Percentiles rank a stretch among this genome's conserved stretches.
Evolutionary conservation across 768 basidiomycete species (phyloP).

Genomic region (Serendipita vermifera): DNA sequence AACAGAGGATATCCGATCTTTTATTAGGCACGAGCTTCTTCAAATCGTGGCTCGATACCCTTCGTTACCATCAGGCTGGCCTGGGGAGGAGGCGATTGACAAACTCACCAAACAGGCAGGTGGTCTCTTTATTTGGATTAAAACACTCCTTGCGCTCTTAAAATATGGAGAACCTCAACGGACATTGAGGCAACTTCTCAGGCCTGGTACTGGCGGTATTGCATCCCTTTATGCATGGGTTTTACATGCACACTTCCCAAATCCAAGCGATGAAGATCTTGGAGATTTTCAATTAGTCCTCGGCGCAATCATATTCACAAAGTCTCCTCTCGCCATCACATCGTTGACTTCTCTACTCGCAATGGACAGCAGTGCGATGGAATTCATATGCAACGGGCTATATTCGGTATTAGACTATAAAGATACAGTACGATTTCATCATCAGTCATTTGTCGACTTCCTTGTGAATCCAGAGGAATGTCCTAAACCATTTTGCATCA

Average conservation of each 20-base stretch:
- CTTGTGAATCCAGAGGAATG: neutral
- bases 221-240: neutral
- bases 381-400: neutral
- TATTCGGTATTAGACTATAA: neutral
- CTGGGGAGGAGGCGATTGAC: neutral
- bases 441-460: slow-evolving; percentile 7
- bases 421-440: neutral
- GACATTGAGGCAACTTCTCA: neutral
- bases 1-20: neutral
- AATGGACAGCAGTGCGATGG: neutral
- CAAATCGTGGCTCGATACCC: neutral
- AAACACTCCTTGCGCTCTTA: neutral
- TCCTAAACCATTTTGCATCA: neutral
- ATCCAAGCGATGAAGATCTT: neutral
- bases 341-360: neutral
- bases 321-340: neutral
- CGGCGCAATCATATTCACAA: neutral
- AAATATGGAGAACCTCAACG: neutral
- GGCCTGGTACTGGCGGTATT: neutral
- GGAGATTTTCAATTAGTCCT: neutral
- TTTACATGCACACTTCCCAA: neutral
- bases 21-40: neutral
- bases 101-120: neutral
- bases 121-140: slow-evolving; percentile 6
- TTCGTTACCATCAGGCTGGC: neutral